Evolutionary conservation across 225 moss, liverwort and hornwort species (phyloP), one percentile per base, ranked within the genome.

Genomic region (Lunularia cruciata): DNA sequence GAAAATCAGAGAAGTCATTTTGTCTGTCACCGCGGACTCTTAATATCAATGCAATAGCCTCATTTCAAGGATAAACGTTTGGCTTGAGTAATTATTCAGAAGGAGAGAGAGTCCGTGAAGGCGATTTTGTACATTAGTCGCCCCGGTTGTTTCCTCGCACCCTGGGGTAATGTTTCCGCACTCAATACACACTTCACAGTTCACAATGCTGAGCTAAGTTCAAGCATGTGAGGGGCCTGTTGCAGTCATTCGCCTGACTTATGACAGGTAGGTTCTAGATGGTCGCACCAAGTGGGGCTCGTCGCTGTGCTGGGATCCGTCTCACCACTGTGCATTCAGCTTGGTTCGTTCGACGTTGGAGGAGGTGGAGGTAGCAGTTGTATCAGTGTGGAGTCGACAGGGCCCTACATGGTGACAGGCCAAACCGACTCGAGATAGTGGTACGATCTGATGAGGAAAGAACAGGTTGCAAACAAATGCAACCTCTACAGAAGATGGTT

Each of bases 401-500:
- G 34, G 58, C 33, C 58, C 58, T 59, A 59, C 58, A 35, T 33
- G 32, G 34, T 59, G 58, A 23, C 58, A 59, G 58, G 35, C 35
- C 58, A 34, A 34, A 59, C 58, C 32, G 28, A 59, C 34, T 59
- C 35, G 58, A 19, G 58, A 27, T 30, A 58, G 35, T n/a, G 43
- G 58, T 59, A 59, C 58, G 15, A 59, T 59, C 58, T 59, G 58
- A 36, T 59, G 58, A 59, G 34, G 34, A 35, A 59, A 59, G 58
- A 59, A 59, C 58, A 59, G 58, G 58, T 59, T 36, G 34, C 58
- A 34, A 35, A 33, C 54, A 54, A 15, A 59, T 59, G 34, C 58
- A 59, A 19, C 58, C 58, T 59, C 58, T 59, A 36, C 32, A 18
- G n/a, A 34, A 57, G 32, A 57, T 57, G 32, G 57, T 57, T 57